Base-by-base conservation (phyloP, 2,329 filamentous ascomycete genomes). In the Clonostachys solani region DNA sequence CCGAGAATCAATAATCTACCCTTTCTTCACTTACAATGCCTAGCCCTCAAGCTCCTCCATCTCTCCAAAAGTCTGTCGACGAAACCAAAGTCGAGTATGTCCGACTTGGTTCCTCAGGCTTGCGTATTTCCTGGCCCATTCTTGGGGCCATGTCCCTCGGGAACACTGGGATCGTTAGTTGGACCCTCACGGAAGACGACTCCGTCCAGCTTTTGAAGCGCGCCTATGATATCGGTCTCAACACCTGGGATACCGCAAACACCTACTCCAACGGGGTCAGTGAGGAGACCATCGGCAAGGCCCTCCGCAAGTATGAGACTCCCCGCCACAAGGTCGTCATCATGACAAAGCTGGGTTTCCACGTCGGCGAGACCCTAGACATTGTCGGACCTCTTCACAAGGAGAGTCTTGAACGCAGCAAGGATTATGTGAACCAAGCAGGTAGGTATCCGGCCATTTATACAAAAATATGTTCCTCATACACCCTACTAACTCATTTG, bases 311-410 rank as follows among this genome's bases (percentile, higher is more conserved):
- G 50, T 81, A 75, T 62, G 63, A 71, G 17, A 73, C 83, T 43
- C 76, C 76, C 0, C 71, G 81, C 2, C 64, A 79, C 40, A 80
- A 78, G 53, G 58, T 84, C 6, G 69, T 80, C 17, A 71, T 85
- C 45, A 62, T 82, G 50, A 78, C 77, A n/a, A 85, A 84, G 60
- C 75, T 74, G 51, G 76, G 56, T 55, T 71, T 63, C 34, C 63
- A 68, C 15, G 76, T 81, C 16, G 70, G 68, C 17, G 74, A 77
- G 55, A 61, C 45, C 5, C 49, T 43, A 12, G 35, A 54, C 10
- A 16, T 36, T 43, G 12, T n/a, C 5, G n/a, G n/a, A 6, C 15
- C 16, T 12, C 35, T 44, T 33, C 33, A 37, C 15, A 15, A 44
- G 17, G 12, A 17, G 12, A 23, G n/a, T 19, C 19, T 33, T 17